Evolutionary conservation across 352 stramenopile genomes (phyloP).

Genomic region (Globisporangium heterothallicum): DNA sequence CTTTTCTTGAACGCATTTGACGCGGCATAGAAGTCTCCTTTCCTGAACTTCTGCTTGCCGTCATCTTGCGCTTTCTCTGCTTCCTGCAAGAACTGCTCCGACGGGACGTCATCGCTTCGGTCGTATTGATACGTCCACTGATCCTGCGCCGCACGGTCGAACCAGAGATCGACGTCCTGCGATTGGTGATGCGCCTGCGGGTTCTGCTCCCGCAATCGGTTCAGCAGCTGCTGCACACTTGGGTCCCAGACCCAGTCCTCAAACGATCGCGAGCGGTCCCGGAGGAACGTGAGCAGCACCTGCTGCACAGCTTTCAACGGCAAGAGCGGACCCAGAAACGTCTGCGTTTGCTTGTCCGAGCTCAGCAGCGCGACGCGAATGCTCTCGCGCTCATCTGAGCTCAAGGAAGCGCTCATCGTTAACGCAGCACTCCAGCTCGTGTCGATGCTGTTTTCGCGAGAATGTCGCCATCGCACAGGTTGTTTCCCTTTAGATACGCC

Average conservation of each 20-base stretch:
- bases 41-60: slow-evolving; percentile 62
- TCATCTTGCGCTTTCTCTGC: slow-evolving; percentile 47
- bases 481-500: not conserved
- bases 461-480: too few species aligned
- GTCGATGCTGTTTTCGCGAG: not conserved
- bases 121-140: slow-evolving; percentile 6
- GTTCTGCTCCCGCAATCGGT: slow-evolving; percentile 33
- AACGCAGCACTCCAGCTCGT: too few species aligned
- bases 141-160: slow-evolving; percentile 26
- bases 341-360: slow-evolving; percentile 46
- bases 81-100: slow-evolving; percentile 23
- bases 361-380: slow-evolving; percentile 35
- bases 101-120: slow-evolving; percentile 14
- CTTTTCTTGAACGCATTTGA: slow-evolving; percentile 64
- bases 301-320: slow-evolving; percentile 56
- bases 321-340: slow-evolving; percentile 54
- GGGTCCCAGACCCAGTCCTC: slow-evolving; percentile 78
- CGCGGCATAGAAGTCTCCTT: slow-evolving; percentile 55
- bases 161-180: slow-evolving; percentile 40
- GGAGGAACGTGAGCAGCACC: slow-evolving; percentile 64
- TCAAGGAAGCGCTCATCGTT: slow-evolving; percentile 14
- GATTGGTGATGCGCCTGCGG: slow-evolving; percentile 20
- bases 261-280: slow-evolving; percentile 49
- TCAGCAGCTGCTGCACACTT: slow-evolving; percentile 45
- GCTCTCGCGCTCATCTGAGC: slow-evolving; percentile 22